These are phyloP conservation scores for Rhizopus arrhizus DNA, from an alignment of 371 early-diverging fungal genomes.

Conservation along the genomic window DNA sequence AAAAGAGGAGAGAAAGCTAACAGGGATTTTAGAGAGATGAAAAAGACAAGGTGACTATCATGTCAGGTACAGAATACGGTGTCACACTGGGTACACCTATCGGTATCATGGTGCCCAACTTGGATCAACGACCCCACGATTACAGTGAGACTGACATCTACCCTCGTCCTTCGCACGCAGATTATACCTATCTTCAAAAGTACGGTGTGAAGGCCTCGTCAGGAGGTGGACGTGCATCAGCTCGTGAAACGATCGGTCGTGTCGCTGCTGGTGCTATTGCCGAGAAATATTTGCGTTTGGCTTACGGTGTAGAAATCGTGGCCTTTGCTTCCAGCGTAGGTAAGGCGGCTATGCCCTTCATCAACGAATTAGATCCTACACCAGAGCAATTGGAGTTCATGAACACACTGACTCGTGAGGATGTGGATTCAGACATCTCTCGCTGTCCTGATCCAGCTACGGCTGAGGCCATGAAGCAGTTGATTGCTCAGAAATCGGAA, in stretches of 20 bases:
- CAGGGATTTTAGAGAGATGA: constrained; percentile 25
- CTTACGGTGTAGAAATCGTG: constrained; percentile 88
- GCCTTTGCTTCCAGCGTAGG: constrained; percentile 94
- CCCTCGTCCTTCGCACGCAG: constrained; percentile 96
- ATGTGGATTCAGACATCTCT: constrained; percentile 55
- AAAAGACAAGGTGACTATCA: constrained; percentile 73
- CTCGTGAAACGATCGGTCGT: constrained; percentile 96
- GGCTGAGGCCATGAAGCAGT: constrained; percentile 50
- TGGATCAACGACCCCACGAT: constrained; percentile 95
- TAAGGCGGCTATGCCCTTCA: constrained; percentile 74
- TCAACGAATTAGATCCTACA: constrained; percentile 54
- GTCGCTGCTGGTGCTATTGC: constrained; percentile 97
- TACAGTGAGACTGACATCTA: constrained; percentile 91
- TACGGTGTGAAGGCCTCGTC: constrained; percentile 94
- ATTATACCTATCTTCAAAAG: constrained; percentile 94
- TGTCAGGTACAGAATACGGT: constrained; percentile 93
- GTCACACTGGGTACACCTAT: constrained; percentile 95
- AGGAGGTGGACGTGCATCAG: constrained; percentile 94
- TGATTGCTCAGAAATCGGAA: constrained; percentile 75
- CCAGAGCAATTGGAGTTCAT: constrained; percentile 69
- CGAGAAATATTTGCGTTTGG: constrained; percentile 85
- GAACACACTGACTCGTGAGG: constrained; percentile 68
- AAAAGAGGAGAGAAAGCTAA: too few species aligned
- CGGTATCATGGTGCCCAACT: constrained; percentile 87
- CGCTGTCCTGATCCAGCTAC: constrained; percentile 52